A percentile compares a stretch with the other conserved stretches of the same genome.
phyloP scores from a whole-genome alignment of 208 protist species.

The Naegleria fowleri region DNA sequence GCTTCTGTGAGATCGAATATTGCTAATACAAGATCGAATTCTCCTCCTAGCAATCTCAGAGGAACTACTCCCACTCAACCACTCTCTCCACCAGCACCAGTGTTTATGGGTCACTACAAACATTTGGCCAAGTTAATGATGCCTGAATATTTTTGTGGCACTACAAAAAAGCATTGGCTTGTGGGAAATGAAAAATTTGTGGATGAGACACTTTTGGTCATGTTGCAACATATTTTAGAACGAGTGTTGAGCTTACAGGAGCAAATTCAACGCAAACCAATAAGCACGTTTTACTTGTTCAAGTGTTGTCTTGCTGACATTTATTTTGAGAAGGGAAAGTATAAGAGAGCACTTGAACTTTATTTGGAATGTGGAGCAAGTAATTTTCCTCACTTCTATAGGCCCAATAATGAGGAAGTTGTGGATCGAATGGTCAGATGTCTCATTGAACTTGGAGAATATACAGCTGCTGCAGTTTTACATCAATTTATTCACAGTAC shows the following conservation, averaged over 20 bases:
- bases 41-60: background rate
- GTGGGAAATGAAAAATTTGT: background rate
- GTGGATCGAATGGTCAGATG: background rate
- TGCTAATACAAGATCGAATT: background rate
- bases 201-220: background rate
- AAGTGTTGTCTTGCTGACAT: background rate
- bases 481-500: slow-evolving; percentile 2
- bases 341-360: background rate
- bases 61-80: background rate
- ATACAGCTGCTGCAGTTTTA: background rate
- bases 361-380: background rate
- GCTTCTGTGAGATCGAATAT: background rate
- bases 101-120: background rate
- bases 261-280: background rate
- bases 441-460: background rate
- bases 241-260: background rate
- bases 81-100: background rate
- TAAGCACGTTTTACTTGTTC: background rate
- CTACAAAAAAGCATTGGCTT: background rate
- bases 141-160: background rate
- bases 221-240: background rate
- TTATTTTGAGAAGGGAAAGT: background rate
- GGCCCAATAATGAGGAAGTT: background rate
- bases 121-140: background rate
- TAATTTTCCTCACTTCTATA: background rate